These are phyloP conservation scores for Carex arenaria DNA, from an alignment of 202 grass and related monocot species.

Conservation along the genomic window DNA sequence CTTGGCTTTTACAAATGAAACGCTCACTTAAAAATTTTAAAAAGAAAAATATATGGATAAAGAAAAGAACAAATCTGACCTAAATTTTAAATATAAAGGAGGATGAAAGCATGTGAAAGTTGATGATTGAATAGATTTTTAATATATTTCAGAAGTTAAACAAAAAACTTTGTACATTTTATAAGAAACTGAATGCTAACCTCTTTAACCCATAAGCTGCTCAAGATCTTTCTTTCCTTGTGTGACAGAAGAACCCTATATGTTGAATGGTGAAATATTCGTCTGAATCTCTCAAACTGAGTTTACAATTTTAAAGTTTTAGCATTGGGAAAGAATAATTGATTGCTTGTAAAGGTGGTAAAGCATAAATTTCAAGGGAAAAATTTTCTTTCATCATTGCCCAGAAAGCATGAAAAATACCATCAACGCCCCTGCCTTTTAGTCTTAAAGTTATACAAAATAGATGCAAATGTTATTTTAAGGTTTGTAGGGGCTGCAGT, in stretches of 20 bases:
- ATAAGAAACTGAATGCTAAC: conserved; percentile 24
- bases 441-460: not conserved
- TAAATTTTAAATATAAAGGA: not conserved
- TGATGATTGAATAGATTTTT: not conserved
- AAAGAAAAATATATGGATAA: not conserved
- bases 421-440: not conserved
- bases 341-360: not conserved
- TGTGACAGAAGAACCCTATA: conserved; percentile 73
- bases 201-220: conserved; percentile 87
- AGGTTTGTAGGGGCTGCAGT: not conserved
- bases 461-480: not conserved
- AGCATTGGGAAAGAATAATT: not conserved
- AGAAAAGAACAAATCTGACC: not conserved
- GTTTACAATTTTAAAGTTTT: conserved; percentile 20
- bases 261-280: conserved; percentile 84
- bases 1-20: not conserved
- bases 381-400: not conserved
- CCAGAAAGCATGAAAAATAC: not conserved
- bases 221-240: conserved; percentile 79
- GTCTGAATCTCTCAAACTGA: conserved; percentile 82
- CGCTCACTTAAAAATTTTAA: not conserved
- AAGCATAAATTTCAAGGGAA: not conserved
- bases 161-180: not conserved
- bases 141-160: not conserved
- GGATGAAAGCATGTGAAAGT: not conserved